phyloP scores from a whole-genome alignment of 768 basidiomycete species.

The Glaciozyma martinii region DNA sequence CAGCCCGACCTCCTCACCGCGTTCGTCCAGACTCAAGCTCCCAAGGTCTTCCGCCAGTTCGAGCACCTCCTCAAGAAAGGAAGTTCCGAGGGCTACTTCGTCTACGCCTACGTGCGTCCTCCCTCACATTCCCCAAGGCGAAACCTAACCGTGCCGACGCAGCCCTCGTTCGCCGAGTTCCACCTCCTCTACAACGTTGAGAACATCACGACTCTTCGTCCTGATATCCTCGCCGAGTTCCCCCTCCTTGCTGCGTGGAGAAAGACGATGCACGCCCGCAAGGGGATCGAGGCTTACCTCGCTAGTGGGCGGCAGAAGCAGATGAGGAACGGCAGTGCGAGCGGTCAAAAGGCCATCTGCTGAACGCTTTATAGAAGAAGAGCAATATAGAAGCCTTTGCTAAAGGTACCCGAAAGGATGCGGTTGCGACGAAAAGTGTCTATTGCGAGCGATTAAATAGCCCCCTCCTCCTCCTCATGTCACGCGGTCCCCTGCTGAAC shows the following conservation, averaged over 20 bases:
- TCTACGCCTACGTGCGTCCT: constrained; percentile 1
- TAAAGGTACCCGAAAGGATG: too few relatives aligned
- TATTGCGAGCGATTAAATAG: too few relatives aligned
- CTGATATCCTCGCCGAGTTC: constrained; percentile 1
- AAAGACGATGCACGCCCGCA: not conserved
- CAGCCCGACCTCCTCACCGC: constrained; percentile 1
- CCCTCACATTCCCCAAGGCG: not conserved
- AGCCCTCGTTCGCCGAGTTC: constrained; percentile 21
- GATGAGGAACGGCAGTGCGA: not conserved
- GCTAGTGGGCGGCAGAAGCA: not conserved
- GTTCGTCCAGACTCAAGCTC: not conserved
- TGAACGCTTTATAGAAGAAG: not conserved
- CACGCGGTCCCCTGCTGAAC: constrained; percentile 19
- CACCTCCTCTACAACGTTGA: constrained; percentile 8
- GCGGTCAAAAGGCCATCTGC: not conserved
- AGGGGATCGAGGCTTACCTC: not conserved
- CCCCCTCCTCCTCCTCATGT: constrained; percentile 2
- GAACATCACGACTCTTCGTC: constrained; percentile 7
- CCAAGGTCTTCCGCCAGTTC: constrained; percentile 5
- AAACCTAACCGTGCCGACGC: not conserved
- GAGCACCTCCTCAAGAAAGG: constrained; percentile 7
- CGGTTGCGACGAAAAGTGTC: too few relatives aligned
- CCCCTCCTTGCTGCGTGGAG: constrained; percentile 1
- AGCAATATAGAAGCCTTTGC: too few relatives aligned
- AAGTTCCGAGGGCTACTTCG: not conserved